phyloP scores from a whole-genome alignment of 257 asterid genomes.

The Striga asiatica region DNA sequence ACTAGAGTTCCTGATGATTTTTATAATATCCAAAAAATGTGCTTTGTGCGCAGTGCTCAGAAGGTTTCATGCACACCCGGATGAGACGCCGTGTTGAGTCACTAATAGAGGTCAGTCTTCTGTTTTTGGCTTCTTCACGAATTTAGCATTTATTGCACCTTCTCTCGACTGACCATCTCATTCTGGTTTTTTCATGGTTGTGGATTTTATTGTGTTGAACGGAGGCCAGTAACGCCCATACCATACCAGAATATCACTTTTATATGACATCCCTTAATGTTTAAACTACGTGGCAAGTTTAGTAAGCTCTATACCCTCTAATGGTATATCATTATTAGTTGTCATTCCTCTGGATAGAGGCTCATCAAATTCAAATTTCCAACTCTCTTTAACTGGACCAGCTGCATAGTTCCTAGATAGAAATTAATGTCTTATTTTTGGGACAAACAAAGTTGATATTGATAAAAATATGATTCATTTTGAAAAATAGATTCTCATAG shows the following conservation, averaged over 20 bases:
- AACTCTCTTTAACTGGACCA: too few relatives aligned
- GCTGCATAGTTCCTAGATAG: too few relatives aligned
- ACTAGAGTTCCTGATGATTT: neutral
- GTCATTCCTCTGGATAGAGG: too few relatives aligned
- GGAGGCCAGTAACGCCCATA: too few relatives aligned
- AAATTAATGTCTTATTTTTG: too few relatives aligned
- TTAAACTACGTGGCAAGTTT: too few relatives aligned
- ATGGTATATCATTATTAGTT: too few relatives aligned
- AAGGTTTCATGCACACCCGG: constrained; percentile 97
- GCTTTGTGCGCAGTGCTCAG: constrained; percentile 60
- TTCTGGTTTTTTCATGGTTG: neutral
- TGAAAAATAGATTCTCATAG: too few relatives aligned
- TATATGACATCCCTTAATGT: neutral
- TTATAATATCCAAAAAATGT: constrained; percentile 5
- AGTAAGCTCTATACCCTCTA: too few relatives aligned
- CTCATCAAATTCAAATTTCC: too few relatives aligned
- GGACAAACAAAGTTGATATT: too few relatives aligned
- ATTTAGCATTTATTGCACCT: neutral
- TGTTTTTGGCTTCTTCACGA: constrained; percentile 5
- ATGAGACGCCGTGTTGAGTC: constrained; percentile 96
- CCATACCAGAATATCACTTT: neutral
- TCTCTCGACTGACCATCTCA: neutral
- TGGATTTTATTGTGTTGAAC: neutral
- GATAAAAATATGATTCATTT: too few relatives aligned
- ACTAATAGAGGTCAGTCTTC: constrained; percentile 55